Evolutionary conservation across 257 asterid species (phyloP).

Genomic region (Nicotiana undulata): DNA sequence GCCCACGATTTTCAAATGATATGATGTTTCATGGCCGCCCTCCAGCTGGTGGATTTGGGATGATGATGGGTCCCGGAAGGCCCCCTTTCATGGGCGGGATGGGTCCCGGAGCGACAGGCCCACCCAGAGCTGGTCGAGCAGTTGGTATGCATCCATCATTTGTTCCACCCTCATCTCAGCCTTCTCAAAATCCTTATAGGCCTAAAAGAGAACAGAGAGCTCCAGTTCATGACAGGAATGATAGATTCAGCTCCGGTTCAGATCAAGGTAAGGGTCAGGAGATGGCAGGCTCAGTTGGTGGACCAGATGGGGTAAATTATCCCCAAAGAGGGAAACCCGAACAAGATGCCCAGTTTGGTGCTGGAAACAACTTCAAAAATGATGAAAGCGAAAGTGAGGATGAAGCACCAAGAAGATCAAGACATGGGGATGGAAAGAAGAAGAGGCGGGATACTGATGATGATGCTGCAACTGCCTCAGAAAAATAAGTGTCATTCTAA

Average conservation of each 20-base stretch:
- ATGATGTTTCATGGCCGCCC: slow-evolving; percentile 78
- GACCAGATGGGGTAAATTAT: slow-evolving; percentile 31
- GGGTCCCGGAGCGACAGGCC: slow-evolving; percentile 30
- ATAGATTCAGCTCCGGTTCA: slow-evolving; percentile 25
- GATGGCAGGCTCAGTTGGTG: slow-evolving; percentile 26
- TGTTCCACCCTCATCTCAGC: slow-evolving; percentile 42
- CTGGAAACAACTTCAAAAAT: slow-evolving; percentile 24
- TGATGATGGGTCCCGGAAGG: slow-evolving; percentile 81
- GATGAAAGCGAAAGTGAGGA: slow-evolving; percentile 83
- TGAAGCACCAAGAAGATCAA: slow-evolving; percentile 86
- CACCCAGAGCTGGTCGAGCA: slow-evolving; percentile 47
- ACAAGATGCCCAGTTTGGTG: slow-evolving; percentile 35
- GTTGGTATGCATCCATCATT: slow-evolving; percentile 32
- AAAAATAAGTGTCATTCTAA: slow-evolving; percentile 12
- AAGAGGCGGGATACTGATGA: slow-evolving; percentile 48
- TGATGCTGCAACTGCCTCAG: slow-evolving; percentile 29
- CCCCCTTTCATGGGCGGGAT: slow-evolving; percentile 52
- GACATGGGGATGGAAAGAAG: slow-evolving; percentile 84
- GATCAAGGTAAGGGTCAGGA: slow-evolving; percentile 61
- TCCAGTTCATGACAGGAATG: slow-evolving; percentile 33
- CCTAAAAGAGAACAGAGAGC: slow-evolving; percentile 44
- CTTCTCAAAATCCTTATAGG: slow-evolving; percentile 39
- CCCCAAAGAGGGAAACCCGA: slow-evolving; percentile 39
- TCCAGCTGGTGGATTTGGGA: slow-evolving; percentile 58
- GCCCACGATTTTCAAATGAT: slow-evolving; percentile 72